Base-by-base conservation (phyloP, 306 rosid species). In the Begonia masoniana region DNA sequence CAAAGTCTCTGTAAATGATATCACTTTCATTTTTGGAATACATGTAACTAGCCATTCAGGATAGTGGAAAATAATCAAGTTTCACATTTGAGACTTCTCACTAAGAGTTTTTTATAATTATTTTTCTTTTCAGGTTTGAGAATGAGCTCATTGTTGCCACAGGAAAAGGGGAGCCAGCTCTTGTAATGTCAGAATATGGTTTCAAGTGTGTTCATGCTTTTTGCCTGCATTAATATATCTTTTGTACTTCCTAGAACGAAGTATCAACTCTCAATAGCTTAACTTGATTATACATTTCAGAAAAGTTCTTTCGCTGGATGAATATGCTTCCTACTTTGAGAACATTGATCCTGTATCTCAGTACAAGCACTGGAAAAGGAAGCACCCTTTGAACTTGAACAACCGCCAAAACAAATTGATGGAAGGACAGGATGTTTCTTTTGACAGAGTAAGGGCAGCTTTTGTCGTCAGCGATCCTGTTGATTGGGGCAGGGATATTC, bases 131-230 rank as follows among this genome's bases (percentile, higher is more conserved):
- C 87, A 85, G 97, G 69, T 82, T 65, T 69, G 74, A 82, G 68
- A 79, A 82, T 59, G 79, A 85, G 58, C 76, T 85, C 53, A 24
- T 80, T 67, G 80, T 89, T 62, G 97, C 95, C 54, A 87, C 66
- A 62, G 97, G 97, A 57, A 89, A 89, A 73, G 95, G 97, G 54
- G 87, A 89, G 26, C 97, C 97, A 76, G 85, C 85, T 51, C 67
- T 74, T 3, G 95, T 89, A 66, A 85, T 89, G 95, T 56, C 82
- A 36, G 91, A 82, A 70, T 85, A 89, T 62, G 97, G 97, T 60
- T 89, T 76, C 60, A 83, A 68, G 95, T 82, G 69, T 70, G 76
- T 48, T 61, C 55, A 31, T 21, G 24, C 24, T 21, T 21, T 21
- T 21, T 21, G 24, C 24, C 2, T 21, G 24, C 24, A 21, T 21